Evolutionary conservation across 1,284 basidiomycete genomes (phyloP).

Genomic region (Trametes hirsuta): DNA sequence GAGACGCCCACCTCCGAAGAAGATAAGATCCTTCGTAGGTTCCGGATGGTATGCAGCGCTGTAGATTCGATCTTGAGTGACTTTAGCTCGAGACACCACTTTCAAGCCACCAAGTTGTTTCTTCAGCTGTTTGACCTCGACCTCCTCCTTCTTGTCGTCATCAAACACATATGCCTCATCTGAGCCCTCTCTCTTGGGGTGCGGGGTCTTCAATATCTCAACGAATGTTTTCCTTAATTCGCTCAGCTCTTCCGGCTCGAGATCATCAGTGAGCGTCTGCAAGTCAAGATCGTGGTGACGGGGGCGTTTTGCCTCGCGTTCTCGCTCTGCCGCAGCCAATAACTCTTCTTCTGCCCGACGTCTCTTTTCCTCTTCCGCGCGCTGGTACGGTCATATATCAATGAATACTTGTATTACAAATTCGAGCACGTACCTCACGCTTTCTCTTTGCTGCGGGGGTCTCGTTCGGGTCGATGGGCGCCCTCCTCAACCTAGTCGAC

Average conservation of each 20-base stretch:
- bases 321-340: conserved; percentile 61
- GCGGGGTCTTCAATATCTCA: conserved; percentile 37
- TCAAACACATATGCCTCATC: conserved; percentile 56
- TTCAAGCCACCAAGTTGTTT: conserved; percentile 57
- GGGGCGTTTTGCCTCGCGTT: conserved; percentile 63
- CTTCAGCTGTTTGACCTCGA: conserved; percentile 53
- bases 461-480: conserved; percentile 57
- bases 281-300: conserved; percentile 69
- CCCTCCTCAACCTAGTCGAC: conserved; percentile 60
- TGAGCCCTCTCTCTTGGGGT: conserved; percentile 46
- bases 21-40: conserved; percentile 75
- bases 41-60: conserved; percentile 80
- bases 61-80: conserved; percentile 73
- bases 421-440: conserved; percentile 55
- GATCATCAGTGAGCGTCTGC: conserved; percentile 51
- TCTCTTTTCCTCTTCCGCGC: conserved; percentile 51
- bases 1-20: conserved; percentile 66
- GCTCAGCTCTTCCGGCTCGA: conserved; percentile 47
- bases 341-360: conserved; percentile 60
- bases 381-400: conserved; percentile 27
- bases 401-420: neutral
- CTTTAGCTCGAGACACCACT: conserved; percentile 74
- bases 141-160: conserved; percentile 43
- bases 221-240: conserved; percentile 50
- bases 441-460: conserved; percentile 62